Evolutionary conservation across 352 stramenopile species (phyloP).

Genomic region (Globisporangium cederbergense): DNA sequence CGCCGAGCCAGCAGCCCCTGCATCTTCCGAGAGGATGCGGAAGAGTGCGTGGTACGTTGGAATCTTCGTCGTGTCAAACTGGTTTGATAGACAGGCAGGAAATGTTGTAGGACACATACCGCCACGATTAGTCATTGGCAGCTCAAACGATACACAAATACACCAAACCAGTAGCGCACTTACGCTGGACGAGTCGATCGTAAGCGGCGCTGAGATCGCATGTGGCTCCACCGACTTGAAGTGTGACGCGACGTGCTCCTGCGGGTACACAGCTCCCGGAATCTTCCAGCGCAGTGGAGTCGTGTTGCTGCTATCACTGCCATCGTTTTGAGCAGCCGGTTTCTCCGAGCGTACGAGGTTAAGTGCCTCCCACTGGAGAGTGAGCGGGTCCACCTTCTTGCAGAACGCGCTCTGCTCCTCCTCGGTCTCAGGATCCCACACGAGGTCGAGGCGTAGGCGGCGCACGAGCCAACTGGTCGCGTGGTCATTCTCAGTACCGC

Average conservation of each 20-base stretch:
- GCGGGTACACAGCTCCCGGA: slow-evolving; percentile 50
- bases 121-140: too few relatives aligned
- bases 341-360: slow-evolving; percentile 34
- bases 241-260: slow-evolving; percentile 43
- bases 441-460: slow-evolving; percentile 60
- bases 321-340: neutral
- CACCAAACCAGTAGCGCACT: neutral
- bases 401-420: slow-evolving; percentile 51
- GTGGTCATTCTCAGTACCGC: slow-evolving; percentile 30
- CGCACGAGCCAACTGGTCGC: slow-evolving; percentile 64
- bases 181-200: slow-evolving; percentile 52
- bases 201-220: slow-evolving; percentile 32
- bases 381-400: slow-evolving; percentile 57
- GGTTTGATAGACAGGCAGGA: neutral
- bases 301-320: slow-evolving; percentile 16
- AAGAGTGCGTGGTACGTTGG: slow-evolving; percentile 65
- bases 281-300: slow-evolving; percentile 39
- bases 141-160: neutral
- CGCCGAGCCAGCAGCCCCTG: slow-evolving; percentile 52
- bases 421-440: slow-evolving; percentile 61
- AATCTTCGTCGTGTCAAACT: slow-evolving; percentile 63
- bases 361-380: slow-evolving; percentile 58
- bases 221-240: slow-evolving; percentile 39
- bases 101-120: neutral
- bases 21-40: slow-evolving; percentile 73